These are phyloP conservation scores for Phytopythium montanum DNA, from an alignment of 352 stramenopile species.

Conservation along the genomic window DNA sequence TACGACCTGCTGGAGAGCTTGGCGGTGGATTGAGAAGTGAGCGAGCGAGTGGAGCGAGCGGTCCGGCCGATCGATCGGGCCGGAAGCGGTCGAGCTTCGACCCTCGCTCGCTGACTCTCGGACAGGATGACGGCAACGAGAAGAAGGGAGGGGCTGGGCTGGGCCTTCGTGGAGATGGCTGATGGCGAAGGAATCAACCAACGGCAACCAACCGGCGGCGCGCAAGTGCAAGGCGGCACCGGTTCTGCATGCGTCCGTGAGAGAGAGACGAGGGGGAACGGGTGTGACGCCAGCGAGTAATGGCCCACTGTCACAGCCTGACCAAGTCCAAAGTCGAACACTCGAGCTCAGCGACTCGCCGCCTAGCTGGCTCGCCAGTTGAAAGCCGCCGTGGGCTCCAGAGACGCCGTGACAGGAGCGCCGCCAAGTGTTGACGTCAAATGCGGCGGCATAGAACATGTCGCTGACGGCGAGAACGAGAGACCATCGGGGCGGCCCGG, in stretches of 20 bases:
- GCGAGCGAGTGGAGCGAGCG: neutral
- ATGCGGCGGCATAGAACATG: slow-evolving; percentile 3
- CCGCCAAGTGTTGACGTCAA: neutral
- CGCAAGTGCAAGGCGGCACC: slow-evolving; percentile 1
- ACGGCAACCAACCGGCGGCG: slow-evolving; percentile 1
- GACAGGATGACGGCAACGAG: neutral
- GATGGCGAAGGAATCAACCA: slow-evolving; percentile 8
- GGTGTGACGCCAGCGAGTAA: slow-evolving; percentile 7
- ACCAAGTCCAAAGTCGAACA: neutral
- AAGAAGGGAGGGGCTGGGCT: neutral
- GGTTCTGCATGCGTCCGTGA: neutral
- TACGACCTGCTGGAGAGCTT: slow-evolving; percentile 6
- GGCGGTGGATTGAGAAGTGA: slow-evolving; percentile 9
- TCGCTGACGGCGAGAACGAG: neutral
- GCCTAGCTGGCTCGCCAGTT: neutral
- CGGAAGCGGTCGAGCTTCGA: neutral
- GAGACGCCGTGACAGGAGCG: neutral
- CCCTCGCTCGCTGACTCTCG: neutral
- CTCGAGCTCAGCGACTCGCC: too few relatives aligned
- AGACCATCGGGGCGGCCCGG: neutral
- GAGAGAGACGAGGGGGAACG: slow-evolving; percentile 2
- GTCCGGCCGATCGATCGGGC: neutral
- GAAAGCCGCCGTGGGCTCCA: neutral
- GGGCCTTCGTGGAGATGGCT: too few relatives aligned
- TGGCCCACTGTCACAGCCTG: slow-evolving; percentile 3